phyloP scores from a whole-genome alignment of 2,329 filamentous ascomycete genomes.

The Claviceps monticola region DNA sequence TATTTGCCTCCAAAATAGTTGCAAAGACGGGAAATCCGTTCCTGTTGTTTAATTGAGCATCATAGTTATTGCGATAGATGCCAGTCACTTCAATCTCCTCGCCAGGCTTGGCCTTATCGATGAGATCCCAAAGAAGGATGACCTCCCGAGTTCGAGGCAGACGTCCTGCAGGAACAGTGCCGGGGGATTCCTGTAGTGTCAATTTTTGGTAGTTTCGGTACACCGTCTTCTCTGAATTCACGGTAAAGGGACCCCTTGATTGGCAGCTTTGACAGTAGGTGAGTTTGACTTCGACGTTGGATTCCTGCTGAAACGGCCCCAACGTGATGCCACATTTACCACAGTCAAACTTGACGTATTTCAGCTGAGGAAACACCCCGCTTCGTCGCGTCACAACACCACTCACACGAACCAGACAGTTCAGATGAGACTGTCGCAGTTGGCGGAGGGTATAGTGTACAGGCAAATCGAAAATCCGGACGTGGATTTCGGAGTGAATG shows the following conservation, averaged over 20 bases:
- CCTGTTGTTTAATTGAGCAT: conserved; percentile 93
- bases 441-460: conserved; percentile 92
- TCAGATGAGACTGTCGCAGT: conserved; percentile 86
- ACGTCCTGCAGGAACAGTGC: conserved; percentile 89
- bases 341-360: conserved; percentile 98
- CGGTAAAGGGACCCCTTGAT: conserved; percentile 81
- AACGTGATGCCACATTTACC: conserved; percentile 82
- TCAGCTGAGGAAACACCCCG: conserved; percentile 93
- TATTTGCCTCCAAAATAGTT: conserved; percentile 93
- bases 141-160: conserved; percentile 88
- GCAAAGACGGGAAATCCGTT: conserved; percentile 98
- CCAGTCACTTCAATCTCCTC: conserved; percentile 97
- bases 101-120: conserved; percentile 90
- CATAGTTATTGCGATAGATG: conserved; percentile 96
- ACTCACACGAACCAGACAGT: conserved; percentile 86
- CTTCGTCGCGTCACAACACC: conserved; percentile 90
- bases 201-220: conserved; percentile 98
- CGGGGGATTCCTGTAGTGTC: conserved; percentile 91
- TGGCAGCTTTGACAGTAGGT: conserved; percentile 95
- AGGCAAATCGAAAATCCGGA: conserved; percentile 88
- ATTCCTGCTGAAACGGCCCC: conserved; percentile 94
- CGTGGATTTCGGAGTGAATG: conserved; percentile 95
- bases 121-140: conserved; percentile 90
- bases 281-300: conserved; percentile 90
- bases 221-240: conserved; percentile 95